Evolutionary conservation across 139 green algal species (phyloP).

Genomic region (Medakamo hakoo): DNA sequence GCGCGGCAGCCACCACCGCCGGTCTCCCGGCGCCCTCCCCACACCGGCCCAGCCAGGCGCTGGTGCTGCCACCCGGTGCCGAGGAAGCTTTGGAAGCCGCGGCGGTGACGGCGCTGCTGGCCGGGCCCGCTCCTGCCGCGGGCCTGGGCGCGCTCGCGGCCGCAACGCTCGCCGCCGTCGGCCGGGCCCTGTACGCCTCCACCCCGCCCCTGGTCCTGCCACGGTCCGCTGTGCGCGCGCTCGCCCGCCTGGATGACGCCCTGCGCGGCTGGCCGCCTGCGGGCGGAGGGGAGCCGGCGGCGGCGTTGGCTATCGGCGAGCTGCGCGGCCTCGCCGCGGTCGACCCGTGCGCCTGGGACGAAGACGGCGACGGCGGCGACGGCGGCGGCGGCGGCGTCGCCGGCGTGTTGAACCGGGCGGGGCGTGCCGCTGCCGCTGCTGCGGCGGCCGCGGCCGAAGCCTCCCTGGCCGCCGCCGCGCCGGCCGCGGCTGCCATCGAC

Average conservation of each 20-base stretch:
- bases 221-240: background rate
- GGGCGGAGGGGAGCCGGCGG: too few species aligned
- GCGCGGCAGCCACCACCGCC: background rate
- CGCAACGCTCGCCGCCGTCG: background rate
- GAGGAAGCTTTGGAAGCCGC: background rate
- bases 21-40: too few species aligned
- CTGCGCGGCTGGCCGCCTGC: background rate
- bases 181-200: too few species aligned
- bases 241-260: background rate
- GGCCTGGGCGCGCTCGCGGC: background rate
- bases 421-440: too few species aligned
- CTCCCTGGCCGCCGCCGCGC: background rate
- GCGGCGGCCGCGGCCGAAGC: too few species aligned
- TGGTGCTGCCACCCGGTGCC: too few species aligned
- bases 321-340: background rate
- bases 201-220: background rate
- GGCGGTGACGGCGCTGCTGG: background rate
- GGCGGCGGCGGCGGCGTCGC: too few species aligned
- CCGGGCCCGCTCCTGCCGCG: too few species aligned
- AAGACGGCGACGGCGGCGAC: background rate
- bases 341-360: background rate
- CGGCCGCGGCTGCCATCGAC: background rate
- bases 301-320: background rate
- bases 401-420: too few species aligned
- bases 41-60: too few species aligned